Evolutionary conservation across 148 eudicot genomes (phyloP).

Genomic region (Fallopia convolvulus): DNA sequence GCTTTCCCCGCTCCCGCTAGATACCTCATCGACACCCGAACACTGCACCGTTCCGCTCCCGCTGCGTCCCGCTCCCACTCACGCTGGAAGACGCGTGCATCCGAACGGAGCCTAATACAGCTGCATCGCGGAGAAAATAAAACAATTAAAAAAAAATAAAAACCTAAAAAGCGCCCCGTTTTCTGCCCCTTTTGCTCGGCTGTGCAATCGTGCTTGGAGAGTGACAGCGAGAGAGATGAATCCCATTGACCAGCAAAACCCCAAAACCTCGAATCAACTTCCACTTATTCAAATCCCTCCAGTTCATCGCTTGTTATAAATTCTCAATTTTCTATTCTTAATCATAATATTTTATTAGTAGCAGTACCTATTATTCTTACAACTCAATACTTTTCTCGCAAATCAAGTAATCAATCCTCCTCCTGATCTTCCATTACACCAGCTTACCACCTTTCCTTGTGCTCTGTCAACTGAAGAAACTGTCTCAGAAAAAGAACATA

Average conservation of each 20-base stretch:
- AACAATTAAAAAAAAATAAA: neutral
- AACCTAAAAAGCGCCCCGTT: neutral
- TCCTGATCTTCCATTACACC: neutral
- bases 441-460: constrained; percentile 6
- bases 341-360: neutral
- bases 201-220: constrained; percentile 11
- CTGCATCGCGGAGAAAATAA: too few species aligned
- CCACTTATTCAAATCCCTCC: constrained; percentile 6
- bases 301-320: neutral
- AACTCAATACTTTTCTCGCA: neutral
- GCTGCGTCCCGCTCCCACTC: too few species aligned
- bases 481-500: constrained; percentile 15
- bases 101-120: too few species aligned
- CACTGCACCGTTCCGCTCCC: too few species aligned
- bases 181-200: neutral
- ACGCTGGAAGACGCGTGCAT: too few species aligned
- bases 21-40: too few species aligned
- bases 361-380: neutral
- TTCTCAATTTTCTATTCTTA: neutral
- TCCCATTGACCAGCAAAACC: constrained; percentile 5
- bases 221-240: neutral
- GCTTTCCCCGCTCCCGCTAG: too few species aligned
- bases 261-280: constrained; percentile 3
- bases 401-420: neutral
- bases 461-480: constrained; percentile 40